A percentile compares a stretch with the other conserved stretches of the same genome.
These are phyloP conservation scores for Elongisporangium undulatum DNA, from an alignment of 352 stramenopile genomes.

Conservation along the genomic window DNA sequence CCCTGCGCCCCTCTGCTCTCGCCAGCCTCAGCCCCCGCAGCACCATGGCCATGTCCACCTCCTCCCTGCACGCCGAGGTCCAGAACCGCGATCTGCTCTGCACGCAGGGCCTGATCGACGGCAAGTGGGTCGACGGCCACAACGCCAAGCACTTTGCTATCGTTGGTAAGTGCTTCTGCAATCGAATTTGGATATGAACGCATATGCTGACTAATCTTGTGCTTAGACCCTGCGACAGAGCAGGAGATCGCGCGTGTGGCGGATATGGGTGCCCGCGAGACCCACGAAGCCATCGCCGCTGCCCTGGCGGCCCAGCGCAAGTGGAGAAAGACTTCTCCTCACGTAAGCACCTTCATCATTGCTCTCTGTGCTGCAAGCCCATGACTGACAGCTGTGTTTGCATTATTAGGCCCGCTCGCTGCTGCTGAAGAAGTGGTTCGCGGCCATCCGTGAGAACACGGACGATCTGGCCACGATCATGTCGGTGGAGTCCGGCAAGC, in stretches of 20 bases:
- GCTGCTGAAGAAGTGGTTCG: slow-evolving; percentile 82
- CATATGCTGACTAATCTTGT: not conserved
- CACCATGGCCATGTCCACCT: slow-evolving; percentile 4
- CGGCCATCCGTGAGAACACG: slow-evolving; percentile 57
- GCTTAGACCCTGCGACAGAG: slow-evolving; percentile 68
- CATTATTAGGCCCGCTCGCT: slow-evolving; percentile 32
- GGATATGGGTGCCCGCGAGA: slow-evolving; percentile 65
- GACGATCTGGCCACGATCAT: slow-evolving; percentile 91
- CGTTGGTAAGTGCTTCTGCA: slow-evolving; percentile 27
- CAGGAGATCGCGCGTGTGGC: slow-evolving; percentile 65
- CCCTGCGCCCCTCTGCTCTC: slow-evolving; percentile 2
- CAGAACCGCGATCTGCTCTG: slow-evolving; percentile 62
- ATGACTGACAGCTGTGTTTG: slow-evolving; percentile 2
- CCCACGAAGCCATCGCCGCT: slow-evolving; percentile 63
- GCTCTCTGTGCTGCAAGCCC: not conserved
- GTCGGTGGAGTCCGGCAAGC: slow-evolving; percentile 97
- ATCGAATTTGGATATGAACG: not conserved
- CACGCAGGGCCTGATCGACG: slow-evolving; percentile 73
- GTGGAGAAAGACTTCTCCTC: slow-evolving; percentile 70
- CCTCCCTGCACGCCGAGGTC: slow-evolving; percentile 53
- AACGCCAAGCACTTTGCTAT: slow-evolving; percentile 52
- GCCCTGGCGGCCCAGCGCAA: slow-evolving; percentile 56
- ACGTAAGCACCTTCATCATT: slow-evolving; percentile 17
- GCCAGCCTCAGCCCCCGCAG: slow-evolving; percentile 5
- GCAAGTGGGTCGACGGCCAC: slow-evolving; percentile 69